Evolutionary conservation across 2,329 filamentous ascomycete species (phyloP), one percentile per base, ranked within the genome.

Genomic region (Cladosporium austrohemisphaericum): DNA sequence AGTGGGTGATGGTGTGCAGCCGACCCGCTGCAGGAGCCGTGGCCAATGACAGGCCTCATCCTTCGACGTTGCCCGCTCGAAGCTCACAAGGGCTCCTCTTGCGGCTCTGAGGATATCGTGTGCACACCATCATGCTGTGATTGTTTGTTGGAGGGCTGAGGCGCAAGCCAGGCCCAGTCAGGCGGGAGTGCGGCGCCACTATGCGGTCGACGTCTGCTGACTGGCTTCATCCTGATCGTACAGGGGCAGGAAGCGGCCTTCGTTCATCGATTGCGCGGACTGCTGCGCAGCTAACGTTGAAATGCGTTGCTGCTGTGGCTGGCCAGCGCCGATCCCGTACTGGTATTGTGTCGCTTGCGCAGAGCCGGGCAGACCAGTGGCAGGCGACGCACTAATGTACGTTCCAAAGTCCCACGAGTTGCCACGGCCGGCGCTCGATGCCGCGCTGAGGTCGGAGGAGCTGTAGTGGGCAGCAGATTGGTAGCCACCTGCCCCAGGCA

Each of bases 231-330:
- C 62, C 57, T 66, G 64, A 51, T 62, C 60, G 52, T 65, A 61
- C 56, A 66, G 55, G 53, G 63, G 61, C 52, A 64, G 61, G 53
- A 65, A 66, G 36, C 59, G 60, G 44, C 55, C 54, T 45, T 64
- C 59, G 16, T 60, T 53, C 55, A 63, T 60, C 19, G 59, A 43
- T 31, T 60, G 57, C 22, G 56, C 53, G 9, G 62, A 60, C 40
- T 41, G 36, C 19, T 25, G 35, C 7, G 40, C 40, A 19, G 37
- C 29, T 14, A 62, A 55, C n/a, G 61, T 58, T 19, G 60, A 57
- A 33, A 62, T 50, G 31, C 59, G 56, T 26, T 60, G 59, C 45
- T 57, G 56, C 33, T 33, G 38, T 35, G 32, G 31, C 23, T 50
- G 47, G 32, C 37, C 47, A 14, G 37, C 19, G 31, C 47, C 32